These are phyloP conservation scores for Gnomoniopsis smithogilvyi DNA, from an alignment of 2,329 filamentous ascomycete species.

Conservation along the genomic window DNA sequence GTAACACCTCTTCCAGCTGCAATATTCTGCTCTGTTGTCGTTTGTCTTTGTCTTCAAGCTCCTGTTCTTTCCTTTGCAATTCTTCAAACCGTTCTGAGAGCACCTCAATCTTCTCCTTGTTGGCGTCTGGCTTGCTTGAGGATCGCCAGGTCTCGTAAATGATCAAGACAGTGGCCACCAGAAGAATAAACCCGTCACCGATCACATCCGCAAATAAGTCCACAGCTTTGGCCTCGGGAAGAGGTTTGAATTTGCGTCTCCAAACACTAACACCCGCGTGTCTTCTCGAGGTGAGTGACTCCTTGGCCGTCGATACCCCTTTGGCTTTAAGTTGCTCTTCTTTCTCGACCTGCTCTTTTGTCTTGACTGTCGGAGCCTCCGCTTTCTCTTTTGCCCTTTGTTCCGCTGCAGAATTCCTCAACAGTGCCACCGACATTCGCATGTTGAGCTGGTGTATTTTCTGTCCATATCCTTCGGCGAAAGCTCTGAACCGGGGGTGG, in stretches of 20 bases:
- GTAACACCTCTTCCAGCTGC: constrained; percentile 51
- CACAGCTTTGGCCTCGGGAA: constrained; percentile 64
- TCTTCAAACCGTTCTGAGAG: constrained; percentile 47
- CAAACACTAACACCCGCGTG: constrained; percentile 45
- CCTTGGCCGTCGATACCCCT: constrained; percentile 36
- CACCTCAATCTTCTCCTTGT: constrained; percentile 50
- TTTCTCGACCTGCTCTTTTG: constrained; percentile 55
- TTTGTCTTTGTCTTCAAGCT: constrained; percentile 46
- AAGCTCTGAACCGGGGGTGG: constrained; percentile 56
- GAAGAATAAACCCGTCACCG: constrained; percentile 61
- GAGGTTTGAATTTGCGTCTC: constrained; percentile 58
- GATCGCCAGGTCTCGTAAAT: constrained; percentile 61
- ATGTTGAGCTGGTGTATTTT: constrained; percentile 65
- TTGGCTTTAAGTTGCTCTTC: constrained; percentile 48
- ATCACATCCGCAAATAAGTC: constrained; percentile 65
- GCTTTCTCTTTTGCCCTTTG: constrained; percentile 59
- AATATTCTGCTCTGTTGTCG: constrained; percentile 43
- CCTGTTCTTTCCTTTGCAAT: constrained; percentile 46
- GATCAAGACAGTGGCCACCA: constrained; percentile 54
- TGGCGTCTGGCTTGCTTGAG: constrained; percentile 58
- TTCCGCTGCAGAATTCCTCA: constrained; percentile 57
- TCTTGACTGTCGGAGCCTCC: constrained; percentile 63
- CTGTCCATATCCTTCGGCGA: constrained; percentile 62
- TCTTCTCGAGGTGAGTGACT: constrained; percentile 35
- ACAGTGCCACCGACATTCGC: constrained; percentile 56